Percentiles rank a stretch among this genome's conserved stretches.
Conservation (phyloP, 2,329 filamentous ascomycete species). For the Ophiostoma montium region DNA sequence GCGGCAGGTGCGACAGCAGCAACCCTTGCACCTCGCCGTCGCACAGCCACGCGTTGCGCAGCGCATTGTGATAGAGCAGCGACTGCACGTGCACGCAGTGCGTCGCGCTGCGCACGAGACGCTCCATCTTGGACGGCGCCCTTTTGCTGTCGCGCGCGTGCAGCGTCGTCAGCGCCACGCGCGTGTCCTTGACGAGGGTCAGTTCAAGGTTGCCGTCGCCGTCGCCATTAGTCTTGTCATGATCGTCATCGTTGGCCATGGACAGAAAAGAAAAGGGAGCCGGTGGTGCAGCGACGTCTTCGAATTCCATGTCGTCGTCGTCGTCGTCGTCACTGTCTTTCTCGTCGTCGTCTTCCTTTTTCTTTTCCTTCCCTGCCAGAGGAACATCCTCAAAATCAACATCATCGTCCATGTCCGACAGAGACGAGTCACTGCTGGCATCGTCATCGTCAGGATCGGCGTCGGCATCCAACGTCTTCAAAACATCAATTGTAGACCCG, state of each 20-base stretch:
- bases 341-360: slow-evolving; percentile 14
- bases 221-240: slow-evolving; percentile 7
- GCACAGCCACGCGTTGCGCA: slow-evolving; percentile 73
- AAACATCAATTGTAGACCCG: background rate
- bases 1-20: slow-evolving; percentile 58
- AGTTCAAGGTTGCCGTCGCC: slow-evolving; percentile 56
- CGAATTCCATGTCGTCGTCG: background rate
- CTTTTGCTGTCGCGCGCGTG: slow-evolving; percentile 55
- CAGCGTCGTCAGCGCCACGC: slow-evolving; percentile 40
- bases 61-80: slow-evolving; percentile 77
- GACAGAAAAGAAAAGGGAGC: slow-evolving; percentile 19
- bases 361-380: slow-evolving; percentile 21
- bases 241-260: slow-evolving; percentile 15
- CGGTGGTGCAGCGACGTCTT: slow-evolving; percentile 6
- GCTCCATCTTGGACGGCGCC: slow-evolving; percentile 72
- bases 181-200: slow-evolving; percentile 46
- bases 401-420: slow-evolving; percentile 28
- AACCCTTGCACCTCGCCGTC: slow-evolving; percentile 62
- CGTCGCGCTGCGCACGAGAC: slow-evolving; percentile 60
- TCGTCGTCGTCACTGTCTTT: slow-evolving; percentile 28
- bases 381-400: slow-evolving; percentile 41
- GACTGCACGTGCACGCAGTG: slow-evolving; percentile 84
- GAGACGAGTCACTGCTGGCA: slow-evolving; percentile 32
- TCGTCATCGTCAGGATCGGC: slow-evolving; percentile 23
- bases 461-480: background rate